Evolutionary conservation across 2,329 filamentous ascomycete species (phyloP), one percentile per base, ranked within the genome.

Genomic region (Neocatenulostroma microsporum): DNA sequence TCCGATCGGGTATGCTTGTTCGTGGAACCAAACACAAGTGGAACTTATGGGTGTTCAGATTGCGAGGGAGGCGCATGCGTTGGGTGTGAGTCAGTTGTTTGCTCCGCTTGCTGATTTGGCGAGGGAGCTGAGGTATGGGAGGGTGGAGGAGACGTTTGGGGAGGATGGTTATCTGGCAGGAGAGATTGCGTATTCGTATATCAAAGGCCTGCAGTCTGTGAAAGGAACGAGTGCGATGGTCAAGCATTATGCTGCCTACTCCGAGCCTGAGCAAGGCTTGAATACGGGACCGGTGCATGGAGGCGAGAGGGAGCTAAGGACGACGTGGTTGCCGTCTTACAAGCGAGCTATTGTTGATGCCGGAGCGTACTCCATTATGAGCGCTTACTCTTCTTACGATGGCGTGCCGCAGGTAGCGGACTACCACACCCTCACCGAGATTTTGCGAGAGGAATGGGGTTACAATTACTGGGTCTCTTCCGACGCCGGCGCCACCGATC

Each of bases 211-310:
- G 2, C 80, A 86, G 55, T 69, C 68, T 10, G 65, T 68, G 21
- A 77, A 78, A 28, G n/a, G n/a, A n/a, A 80, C 85, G 4, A 77
- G 75, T 17, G 75, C 82, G 12, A 84, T 76, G 58, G 77, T 86
- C 30, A 87, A 86, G 63, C 82, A 87, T 54, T 86, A 81, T 55
- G 78, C 77, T 10, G 82, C 73, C 1, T 84, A 78, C 51, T 80
- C 72, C 30, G 66, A 67, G 1, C 81, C 80, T 0, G 82, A 86
- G 50, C 80, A 85, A 55, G 82, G 82, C 2, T 58, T 86, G 28
- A 86, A 86, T 54, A 79, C 76, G 7, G 79, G 70, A 0, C 71
- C 72, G 4, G 70, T 74, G 1, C 70, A 74, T 41, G 71, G 70
- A 15, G 73, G 72, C 13, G 70, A 75, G 48, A 58, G 72, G 40